Evolutionary conservation across 345 rosid genomes (phyloP).

Genomic region (Citrus maxima): DNA sequence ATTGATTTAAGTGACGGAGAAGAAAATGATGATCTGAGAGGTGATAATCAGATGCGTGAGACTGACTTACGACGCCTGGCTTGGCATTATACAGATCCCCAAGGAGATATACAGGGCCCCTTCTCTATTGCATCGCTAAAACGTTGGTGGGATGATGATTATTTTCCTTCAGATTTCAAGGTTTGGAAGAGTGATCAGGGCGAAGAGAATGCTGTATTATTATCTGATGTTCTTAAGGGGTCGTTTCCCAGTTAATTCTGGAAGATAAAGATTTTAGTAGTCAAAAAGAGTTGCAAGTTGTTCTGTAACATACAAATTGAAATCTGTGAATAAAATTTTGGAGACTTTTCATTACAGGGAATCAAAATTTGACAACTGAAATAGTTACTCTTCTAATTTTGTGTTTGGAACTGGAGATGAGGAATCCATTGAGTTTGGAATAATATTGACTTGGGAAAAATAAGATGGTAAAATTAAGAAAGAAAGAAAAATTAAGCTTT

Average conservation of each 20-base stretch:
- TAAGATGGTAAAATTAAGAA: no score
- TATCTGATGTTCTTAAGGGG: constrained; percentile 33
- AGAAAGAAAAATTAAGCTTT: no score
- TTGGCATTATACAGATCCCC: constrained; percentile 74
- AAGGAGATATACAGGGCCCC: constrained; percentile 60
- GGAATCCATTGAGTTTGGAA: no score
- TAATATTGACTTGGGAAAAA: no score
- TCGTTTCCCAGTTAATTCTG: constrained; percentile 8
- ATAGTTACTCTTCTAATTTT: no score
- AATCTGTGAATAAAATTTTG: not conserved
- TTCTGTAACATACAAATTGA: not conserved
- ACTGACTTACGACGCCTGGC: constrained; percentile 21
- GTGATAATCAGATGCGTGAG: constrained; percentile 7
- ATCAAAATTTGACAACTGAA: no score
- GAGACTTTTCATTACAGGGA: no score
- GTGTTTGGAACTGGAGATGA: no score
- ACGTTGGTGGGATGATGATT: constrained; percentile 48
- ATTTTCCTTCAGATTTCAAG: constrained; percentile 57
- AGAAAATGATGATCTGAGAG: constrained; percentile 27
- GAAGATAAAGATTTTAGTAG: not conserved
- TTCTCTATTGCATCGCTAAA: constrained; percentile 54
- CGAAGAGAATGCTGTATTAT: constrained; percentile 37
- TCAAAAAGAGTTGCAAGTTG: not conserved
- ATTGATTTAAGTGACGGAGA: constrained; percentile 63
- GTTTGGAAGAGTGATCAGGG: constrained; percentile 63